These are phyloP conservation scores for Neofusicoccum sp. DNA, from an alignment of 2,329 filamentous ascomycete genomes.

Conservation along the genomic window DNA sequence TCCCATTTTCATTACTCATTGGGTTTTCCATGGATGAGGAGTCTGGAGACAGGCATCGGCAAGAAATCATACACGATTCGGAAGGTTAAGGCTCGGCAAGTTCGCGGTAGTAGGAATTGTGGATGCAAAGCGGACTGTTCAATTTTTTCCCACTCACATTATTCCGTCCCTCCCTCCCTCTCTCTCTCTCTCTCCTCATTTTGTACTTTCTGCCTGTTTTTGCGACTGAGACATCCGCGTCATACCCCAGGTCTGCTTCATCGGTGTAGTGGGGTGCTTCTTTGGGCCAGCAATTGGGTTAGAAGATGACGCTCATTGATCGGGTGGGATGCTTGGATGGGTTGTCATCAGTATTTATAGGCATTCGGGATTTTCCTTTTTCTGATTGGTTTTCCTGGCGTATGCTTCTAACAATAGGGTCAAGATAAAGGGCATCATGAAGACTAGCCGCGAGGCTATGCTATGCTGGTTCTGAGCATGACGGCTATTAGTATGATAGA, in stretches of 20 bases:
- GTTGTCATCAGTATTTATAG: no score
- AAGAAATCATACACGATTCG: no score
- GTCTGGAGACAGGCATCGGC: no score
- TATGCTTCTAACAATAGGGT: no score
- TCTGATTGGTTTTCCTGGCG: no score
- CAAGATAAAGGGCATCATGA: no score
- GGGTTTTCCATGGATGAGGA: background rate
- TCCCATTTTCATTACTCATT: background rate
- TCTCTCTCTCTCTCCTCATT: background rate
- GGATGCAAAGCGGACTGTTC: background rate
- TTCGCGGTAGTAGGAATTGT: background rate
- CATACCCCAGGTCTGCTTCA: conserved; percentile 12
- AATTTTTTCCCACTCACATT: background rate
- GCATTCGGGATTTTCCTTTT: no score
- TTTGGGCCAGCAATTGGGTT: conserved; percentile 10
- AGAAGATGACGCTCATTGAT: background rate
- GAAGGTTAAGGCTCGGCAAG: background rate
- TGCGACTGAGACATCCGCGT: conserved; percentile 8
- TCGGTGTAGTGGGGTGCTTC: conserved; percentile 1
- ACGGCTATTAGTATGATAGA: no score
- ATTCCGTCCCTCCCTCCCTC: background rate
- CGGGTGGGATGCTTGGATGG: no score
- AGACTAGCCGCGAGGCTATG: no score
- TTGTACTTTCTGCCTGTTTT: background rate
- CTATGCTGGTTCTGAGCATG: no score